Evolutionary conservation across 345 rosid species (phyloP), one percentile per base, ranked within the genome.

Genomic region (Capsella bursapastoris): DNA sequence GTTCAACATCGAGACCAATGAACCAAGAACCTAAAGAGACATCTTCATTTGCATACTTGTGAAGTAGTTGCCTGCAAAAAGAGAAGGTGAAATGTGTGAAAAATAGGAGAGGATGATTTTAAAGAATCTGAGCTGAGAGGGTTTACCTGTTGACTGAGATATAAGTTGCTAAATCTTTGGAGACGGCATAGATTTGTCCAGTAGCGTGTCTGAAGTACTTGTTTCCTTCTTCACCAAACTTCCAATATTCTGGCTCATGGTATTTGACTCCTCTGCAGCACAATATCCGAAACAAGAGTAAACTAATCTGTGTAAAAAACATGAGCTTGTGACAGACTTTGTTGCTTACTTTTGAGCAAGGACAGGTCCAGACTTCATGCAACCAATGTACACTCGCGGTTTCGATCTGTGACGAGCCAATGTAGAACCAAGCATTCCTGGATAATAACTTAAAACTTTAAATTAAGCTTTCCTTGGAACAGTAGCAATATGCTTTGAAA

Each of bases 341-440:
- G 48, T 85, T 16, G 65, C 82, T 83, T 80, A 94, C 98, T 87
- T 85, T 25, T 83, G 86, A 48, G 88, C 83, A 12, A 94, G 86
- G 70, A 91, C 96, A 1, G 96, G 97, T 3, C 98, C 97, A 0
- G 98, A 94, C 72, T 91, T 94, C 97, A 94, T 94, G 88, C 97
- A 94, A 14, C 97, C 98, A 5, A 94, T 91, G 72, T 91, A 94
- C 16, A 87, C 81, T 67, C 92, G 77, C 0, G 89, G 90, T 75
- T 86, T 94, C 28, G 83, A 80, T 51, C 93, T 79, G 71, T 91
- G 56, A 28, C 57, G 83, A 32, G 88, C 88, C 38, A 94, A 79
- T 4, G 90, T 81, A 32, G 72, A 84, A 25, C 66, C 83, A 32
- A 94, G 64, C 85, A 65, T 82, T 38, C 96, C 97, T 94, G 86